Base-by-base conservation (phyloP, 2,329 filamentous ascomycete species). In the Truncatella angustata region DNA sequence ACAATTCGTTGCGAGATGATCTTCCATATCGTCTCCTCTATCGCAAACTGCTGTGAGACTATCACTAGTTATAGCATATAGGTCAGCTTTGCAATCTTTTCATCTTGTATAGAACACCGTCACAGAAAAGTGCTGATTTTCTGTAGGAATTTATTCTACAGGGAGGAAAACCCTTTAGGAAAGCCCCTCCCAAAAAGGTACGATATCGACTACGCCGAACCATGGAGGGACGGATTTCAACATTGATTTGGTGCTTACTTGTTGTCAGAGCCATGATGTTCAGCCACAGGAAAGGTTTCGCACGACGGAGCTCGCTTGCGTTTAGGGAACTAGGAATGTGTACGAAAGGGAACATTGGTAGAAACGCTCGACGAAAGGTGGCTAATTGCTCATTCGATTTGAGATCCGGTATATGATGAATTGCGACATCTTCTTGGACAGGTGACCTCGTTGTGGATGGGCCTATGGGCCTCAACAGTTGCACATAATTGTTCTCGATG, bases 221-320 rank as follows among this genome's bases (percentile, higher is more conserved):
- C n/a, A n/a, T n/a, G n/a, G n/a, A n/a, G n/a, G n/a, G n/a, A n/a
- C n/a, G n/a, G n/a, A n/a, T n/a, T n/a, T n/a, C n/a, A n/a, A n/a
- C n/a, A n/a, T n/a, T n/a, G n/a, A n/a, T n/a, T n/a, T n/a, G n/a
- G n/a, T n/a, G n/a, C n/a, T n/a, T n/a, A n/a, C 52, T 55, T 10
- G 46, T 50, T 5, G 56, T 54, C 12, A 57, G 36, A 24, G 51
- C 32, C 52, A 61, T 60, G 1, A 59, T 53, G n/a, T 56, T 49
- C 26, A 61, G 56, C 59, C 59, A 61, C 12, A 61, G 46, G 16
- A 58, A 61, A 6, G 59, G 59, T 43, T 50, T 57, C 50, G 55
- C 49, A 16, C 28, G 50, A 7, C 58, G 56, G 11, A 61, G 51
- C 30, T 58, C 52, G 3, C 53, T 37, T 18, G 59, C 50, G 37